These are phyloP conservation scores for Starmerella sp. DNA, from an alignment of 805 yeast species.

Conservation along the genomic window DNA sequence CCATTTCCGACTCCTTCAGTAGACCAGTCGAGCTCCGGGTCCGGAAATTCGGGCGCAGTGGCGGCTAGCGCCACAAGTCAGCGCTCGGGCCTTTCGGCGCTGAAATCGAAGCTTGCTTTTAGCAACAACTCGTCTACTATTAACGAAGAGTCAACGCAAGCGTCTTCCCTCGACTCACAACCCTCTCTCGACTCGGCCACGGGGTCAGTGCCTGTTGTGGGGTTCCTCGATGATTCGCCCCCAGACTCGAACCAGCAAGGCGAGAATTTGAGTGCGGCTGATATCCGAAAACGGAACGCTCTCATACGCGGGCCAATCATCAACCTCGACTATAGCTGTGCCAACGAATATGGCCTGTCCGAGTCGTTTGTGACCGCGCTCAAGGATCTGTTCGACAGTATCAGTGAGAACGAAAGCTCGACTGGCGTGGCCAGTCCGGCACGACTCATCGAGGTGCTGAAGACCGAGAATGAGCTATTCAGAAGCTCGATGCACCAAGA, in stretches of 20 bases:
- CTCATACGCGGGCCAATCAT: slow-evolving; percentile 70
- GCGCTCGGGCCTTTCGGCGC: slow-evolving; percentile 7
- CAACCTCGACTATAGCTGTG: slow-evolving; percentile 61
- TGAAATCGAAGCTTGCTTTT: slow-evolving; percentile 7
- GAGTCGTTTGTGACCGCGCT: slow-evolving; percentile 51
- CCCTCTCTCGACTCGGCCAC: neutral
- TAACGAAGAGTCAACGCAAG: neutral
- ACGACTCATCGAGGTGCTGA: slow-evolving; percentile 60
- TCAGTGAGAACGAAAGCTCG: slow-evolving; percentile 55
- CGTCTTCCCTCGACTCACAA: neutral
- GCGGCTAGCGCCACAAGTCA: slow-evolving; percentile 2
- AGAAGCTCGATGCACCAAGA: slow-evolving; percentile 94
- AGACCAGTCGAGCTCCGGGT: neutral
- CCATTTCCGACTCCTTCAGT: slow-evolving; percentile 26
- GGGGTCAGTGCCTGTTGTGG: slow-evolving; percentile 13
- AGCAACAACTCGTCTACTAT: neutral
- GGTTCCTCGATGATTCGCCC: slow-evolving; percentile 11
- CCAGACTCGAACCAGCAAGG: neutral
- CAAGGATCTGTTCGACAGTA: slow-evolving; percentile 76
- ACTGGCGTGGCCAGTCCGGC: slow-evolving; percentile 81
- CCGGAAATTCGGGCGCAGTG: neutral
- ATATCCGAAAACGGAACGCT: slow-evolving; percentile 68
- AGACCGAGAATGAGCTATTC: slow-evolving; percentile 73
- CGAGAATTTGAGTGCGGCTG: slow-evolving; percentile 31
- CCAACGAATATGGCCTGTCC: slow-evolving; percentile 39